Evolutionary conservation across 305 asterid genomes (phyloP).

Genomic region (Rubia occidens): DNA sequence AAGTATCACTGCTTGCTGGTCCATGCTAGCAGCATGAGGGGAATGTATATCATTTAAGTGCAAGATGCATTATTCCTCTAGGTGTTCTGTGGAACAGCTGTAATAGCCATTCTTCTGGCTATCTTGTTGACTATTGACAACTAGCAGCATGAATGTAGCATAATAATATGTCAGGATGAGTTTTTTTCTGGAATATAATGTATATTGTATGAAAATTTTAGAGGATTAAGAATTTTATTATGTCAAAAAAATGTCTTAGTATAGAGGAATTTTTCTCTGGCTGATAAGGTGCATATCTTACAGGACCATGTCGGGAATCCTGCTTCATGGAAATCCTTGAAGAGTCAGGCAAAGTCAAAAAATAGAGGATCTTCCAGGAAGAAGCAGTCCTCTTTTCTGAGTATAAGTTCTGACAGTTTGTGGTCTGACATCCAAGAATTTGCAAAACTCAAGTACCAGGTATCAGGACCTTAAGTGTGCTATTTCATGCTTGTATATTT

Average conservation of each 20-base stretch:
- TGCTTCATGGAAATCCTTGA: slow-evolving; percentile 51
- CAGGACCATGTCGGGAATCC: slow-evolving; percentile 51
- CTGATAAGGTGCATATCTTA: slow-evolving; percentile 13
- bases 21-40: not conserved
- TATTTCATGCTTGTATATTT: slow-evolving; percentile 7
- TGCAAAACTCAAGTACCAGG: slow-evolving; percentile 81
- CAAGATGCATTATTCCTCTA: not conserved
- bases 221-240: not conserved
- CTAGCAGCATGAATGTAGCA: not conserved
- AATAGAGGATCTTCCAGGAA: slow-evolving; percentile 38
- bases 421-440: slow-evolving; percentile 81
- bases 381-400: slow-evolving; percentile 48
- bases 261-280: slow-evolving; percentile 8
- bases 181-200: not conserved
- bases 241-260: not conserved
- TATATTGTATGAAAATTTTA: not conserved
- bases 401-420: slow-evolving; percentile 59
- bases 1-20: too few relatives aligned
- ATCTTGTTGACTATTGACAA: too few relatives aligned
- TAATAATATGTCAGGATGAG: not conserved
- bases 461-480: slow-evolving; percentile 20
- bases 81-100: not conserved
- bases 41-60: not conserved
- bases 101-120: too few relatives aligned
- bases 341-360: slow-evolving; percentile 44